phyloP scores from a whole-genome alignment of 805 yeast species.

The Suhomyces kilbournensis region DNA sequence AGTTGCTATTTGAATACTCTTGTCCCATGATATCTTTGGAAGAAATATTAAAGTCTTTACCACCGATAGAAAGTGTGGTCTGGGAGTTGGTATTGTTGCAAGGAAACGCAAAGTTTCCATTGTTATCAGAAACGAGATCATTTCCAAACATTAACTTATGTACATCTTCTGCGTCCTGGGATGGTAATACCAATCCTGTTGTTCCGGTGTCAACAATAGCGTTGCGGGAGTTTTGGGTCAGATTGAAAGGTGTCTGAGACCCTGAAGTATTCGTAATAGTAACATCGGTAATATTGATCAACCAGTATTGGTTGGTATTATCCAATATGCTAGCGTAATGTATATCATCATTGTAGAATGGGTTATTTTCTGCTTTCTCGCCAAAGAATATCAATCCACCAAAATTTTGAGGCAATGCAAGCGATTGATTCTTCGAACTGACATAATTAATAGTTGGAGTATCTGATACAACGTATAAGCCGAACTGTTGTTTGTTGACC shows the following conservation, averaged over 20 bases:
- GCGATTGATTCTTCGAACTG: slow-evolving; percentile 15
- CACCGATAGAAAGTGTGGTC: slow-evolving; percentile 38
- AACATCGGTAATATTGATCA: slow-evolving; percentile 40
- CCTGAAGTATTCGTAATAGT: slow-evolving; percentile 23
- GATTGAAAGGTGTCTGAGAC: neutral
- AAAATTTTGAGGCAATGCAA: slow-evolving; percentile 26
- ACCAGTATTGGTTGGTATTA: slow-evolving; percentile 48
- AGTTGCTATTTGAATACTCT: slow-evolving; percentile 33
- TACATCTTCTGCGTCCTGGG: slow-evolving; percentile 49
- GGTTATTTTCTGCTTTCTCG: slow-evolving; percentile 13
- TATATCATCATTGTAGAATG: slow-evolving; percentile 27
- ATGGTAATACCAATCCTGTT: slow-evolving; percentile 55
- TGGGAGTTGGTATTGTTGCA: slow-evolving; percentile 46
- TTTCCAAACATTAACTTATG: slow-evolving; percentile 47
- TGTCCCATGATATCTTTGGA: slow-evolving; percentile 49
- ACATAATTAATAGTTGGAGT: slow-evolving; percentile 13
- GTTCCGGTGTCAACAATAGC: slow-evolving; percentile 68
- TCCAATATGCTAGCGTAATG: slow-evolving; percentile 36
- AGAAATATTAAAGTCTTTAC: slow-evolving; percentile 42
- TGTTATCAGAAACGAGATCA: slow-evolving; percentile 52
- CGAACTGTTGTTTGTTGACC: slow-evolving; percentile 41
- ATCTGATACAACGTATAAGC: slow-evolving; percentile 15
- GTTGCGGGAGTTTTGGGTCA: slow-evolving; percentile 21
- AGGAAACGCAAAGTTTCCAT: slow-evolving; percentile 54
- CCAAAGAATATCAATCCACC: slow-evolving; percentile 30